These are phyloP conservation scores for Phytophthora pseudosyringae DNA, from an alignment of 352 stramenopile species.

Conservation along the genomic window DNA sequence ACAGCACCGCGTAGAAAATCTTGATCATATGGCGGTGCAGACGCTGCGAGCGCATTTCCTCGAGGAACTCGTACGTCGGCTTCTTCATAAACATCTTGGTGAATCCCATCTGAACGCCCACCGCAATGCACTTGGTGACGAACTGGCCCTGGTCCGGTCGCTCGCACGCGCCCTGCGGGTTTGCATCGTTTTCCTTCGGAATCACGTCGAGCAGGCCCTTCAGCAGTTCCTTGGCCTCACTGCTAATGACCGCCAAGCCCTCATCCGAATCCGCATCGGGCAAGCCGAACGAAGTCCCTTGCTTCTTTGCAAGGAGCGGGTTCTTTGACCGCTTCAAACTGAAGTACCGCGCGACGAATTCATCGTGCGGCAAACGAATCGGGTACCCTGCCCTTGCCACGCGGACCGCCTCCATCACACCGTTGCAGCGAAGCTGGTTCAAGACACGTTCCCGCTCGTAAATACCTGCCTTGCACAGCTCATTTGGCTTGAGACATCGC, in stretches of 20 bases:
- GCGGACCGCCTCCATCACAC: slow-evolving; percentile 87
- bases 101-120: slow-evolving; percentile 92
- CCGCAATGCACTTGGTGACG: slow-evolving; percentile 56
- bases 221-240: slow-evolving; percentile 79
- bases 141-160: slow-evolving; percentile 76
- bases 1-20: slow-evolving; percentile 77
- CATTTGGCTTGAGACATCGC: slow-evolving; percentile 91
- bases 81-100: slow-evolving; percentile 97
- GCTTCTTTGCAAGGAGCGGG: slow-evolving; percentile 44
- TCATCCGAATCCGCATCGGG: slow-evolving; percentile 50
- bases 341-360: slow-evolving; percentile 82
- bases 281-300: slow-evolving; percentile 49
- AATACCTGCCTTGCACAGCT: slow-evolving; percentile 58
- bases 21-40: slow-evolving; percentile 77
- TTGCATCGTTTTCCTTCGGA: slow-evolving; percentile 85
- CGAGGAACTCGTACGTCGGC: slow-evolving; percentile 90
- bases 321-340: slow-evolving; percentile 65
- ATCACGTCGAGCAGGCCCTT: slow-evolving; percentile 91
- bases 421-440: slow-evolving; percentile 88
- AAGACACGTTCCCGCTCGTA: slow-evolving; percentile 78
- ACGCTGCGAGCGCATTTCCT: slow-evolving; percentile 82
- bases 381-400: slow-evolving; percentile 87
- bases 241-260: slow-evolving; percentile 42
- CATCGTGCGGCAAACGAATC: slow-evolving; percentile 75
- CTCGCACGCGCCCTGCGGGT: slow-evolving; percentile 79